Evolutionary conservation across 2,329 filamentous ascomycete species (phyloP), one percentile per base, ranked within the genome.

Genomic region (Thelonectria blattea): DNA sequence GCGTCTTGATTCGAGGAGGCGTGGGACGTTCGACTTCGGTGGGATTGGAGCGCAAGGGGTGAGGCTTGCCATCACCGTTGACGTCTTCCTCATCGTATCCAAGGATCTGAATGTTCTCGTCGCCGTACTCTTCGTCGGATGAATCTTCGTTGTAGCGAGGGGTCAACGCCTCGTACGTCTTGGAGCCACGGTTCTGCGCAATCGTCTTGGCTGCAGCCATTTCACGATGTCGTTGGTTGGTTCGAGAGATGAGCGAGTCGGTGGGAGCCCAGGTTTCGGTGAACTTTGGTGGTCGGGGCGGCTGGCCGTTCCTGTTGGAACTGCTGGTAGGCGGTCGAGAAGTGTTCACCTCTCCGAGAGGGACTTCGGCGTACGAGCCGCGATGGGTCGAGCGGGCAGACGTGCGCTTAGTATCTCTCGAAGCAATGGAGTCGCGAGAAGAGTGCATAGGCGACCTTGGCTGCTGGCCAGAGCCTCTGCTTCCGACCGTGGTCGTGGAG

Each of bases 401-500:
- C 46, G 79, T 77, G 34, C 80, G 80, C 60, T 84, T 83, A 10
- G 81, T 74, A 15, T 82, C 74, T 15, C 76, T 75, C 17, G 80
- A 77, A 20, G 79, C 78, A 43, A 74, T 71, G 1, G 77, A 81
- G 65, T 78, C 78, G 50, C 80, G 76, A 1, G 80, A 76, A 22
- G 80, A 79, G 61, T 78, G 80, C 37, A 71, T 69, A 0, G 78
- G 77, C 1, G 74, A 64, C 61, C 83, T 75, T 68, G 87, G 84
- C 65, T 87, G 83, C 65, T 86, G 82, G 47, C 81, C 82, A 0
- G 87, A 87, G 65, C 86, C 81, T 51, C 80, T 80, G 41, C 81
- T 84, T 22, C 78, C 78, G 49, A 82, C 75, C 4, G 85, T 87
- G 32, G 84, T 83, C 11, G 84, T 82, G 2, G 88, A 91, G 48